Evolutionary conservation across 2,329 filamentous ascomycete species (phyloP).

Genomic region (Aspergillus quadrilineatus): DNA sequence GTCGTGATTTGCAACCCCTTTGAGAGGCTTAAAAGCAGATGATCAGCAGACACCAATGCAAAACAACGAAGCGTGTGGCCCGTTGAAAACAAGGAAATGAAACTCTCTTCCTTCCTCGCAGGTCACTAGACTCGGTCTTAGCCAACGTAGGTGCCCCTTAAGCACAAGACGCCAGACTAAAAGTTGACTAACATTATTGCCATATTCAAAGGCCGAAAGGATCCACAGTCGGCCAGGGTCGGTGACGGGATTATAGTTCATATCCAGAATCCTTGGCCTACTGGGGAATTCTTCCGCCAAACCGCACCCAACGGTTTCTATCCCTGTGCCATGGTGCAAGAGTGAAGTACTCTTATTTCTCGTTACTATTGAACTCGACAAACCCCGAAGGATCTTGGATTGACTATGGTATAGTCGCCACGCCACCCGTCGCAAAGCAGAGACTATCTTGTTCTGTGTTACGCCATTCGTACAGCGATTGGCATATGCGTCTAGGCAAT

Average conservation of each 20-base stretch:
- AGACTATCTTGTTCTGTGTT: constrained; percentile 14
- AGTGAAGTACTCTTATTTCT: background rate
- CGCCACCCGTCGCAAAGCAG: background rate
- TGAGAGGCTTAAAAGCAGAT: background rate
- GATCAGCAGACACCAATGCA: constrained; percentile 5
- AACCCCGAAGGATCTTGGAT: background rate
- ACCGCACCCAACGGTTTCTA: background rate
- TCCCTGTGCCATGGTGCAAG: background rate
- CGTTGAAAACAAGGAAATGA: background rate
- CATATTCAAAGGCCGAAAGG: constrained; percentile 1
- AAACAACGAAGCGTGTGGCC: background rate
- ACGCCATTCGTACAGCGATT: constrained; percentile 9
- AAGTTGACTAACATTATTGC: background rate
- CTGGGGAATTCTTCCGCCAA: background rate
- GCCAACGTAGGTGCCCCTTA: background rate
- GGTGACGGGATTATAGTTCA: background rate
- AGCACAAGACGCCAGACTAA: background rate
- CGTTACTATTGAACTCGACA: background rate
- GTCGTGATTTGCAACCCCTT: background rate
- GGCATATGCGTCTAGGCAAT: constrained; percentile 5
- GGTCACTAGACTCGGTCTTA: background rate
- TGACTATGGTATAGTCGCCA: background rate
- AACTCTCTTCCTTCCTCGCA: constrained; percentile 1
- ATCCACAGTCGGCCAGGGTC: background rate
- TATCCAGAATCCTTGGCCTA: background rate